Conservation (phyloP, 306 rosid genomes). For the Dalbergia cultrata region DNA sequence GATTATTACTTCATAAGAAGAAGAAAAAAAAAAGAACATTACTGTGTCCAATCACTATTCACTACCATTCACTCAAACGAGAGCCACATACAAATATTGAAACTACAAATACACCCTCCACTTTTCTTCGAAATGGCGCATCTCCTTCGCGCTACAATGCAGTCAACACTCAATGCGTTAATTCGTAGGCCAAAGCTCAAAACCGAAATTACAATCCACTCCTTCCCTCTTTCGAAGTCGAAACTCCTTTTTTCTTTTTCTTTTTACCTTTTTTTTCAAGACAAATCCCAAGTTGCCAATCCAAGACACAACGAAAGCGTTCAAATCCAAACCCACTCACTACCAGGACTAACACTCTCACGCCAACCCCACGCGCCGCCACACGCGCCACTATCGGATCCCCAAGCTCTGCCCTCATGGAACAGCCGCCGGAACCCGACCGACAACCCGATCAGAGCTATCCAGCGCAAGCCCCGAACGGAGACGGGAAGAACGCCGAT, state of each 20-base stretch:
- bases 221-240: not conserved
- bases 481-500: not conserved
- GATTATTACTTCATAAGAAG: too few species aligned
- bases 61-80: too few species aligned
- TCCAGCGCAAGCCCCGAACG: constrained; percentile 29
- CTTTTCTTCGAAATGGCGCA: too few species aligned
- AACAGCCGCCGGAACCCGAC: constrained; percentile 41
- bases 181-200: not conserved
- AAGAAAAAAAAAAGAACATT: too few species aligned
- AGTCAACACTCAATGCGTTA: not conserved
- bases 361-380: too few species aligned
- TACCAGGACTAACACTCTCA: not conserved
- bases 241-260: not conserved
- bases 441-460: constrained; percentile 45
- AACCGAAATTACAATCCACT: not conserved
- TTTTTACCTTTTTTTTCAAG: too few species aligned
- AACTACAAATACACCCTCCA: too few species aligned
- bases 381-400: not conserved
- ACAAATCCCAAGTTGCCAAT: too few species aligned
- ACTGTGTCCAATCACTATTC: too few species aligned
- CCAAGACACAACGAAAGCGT: not conserved
- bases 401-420: not conserved
- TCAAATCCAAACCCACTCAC: not conserved
- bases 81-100: too few species aligned
- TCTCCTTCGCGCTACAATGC: not conserved